Conservation (phyloP, 495 filamentous ascomycete genomes). For the Aspergillus nidulans region DNA sequence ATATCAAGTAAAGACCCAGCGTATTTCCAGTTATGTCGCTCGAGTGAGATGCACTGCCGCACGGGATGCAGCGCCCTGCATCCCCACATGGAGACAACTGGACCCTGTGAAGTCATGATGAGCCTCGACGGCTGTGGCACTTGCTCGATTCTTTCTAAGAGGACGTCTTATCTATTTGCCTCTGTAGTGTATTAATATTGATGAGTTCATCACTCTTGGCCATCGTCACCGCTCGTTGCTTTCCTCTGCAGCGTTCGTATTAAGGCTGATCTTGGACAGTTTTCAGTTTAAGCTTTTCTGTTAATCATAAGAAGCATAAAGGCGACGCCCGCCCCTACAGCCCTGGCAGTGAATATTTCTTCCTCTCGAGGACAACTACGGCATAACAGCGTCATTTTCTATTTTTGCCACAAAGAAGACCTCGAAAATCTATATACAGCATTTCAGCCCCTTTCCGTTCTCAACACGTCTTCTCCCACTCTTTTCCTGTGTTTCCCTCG, state of each 20-base stretch:
- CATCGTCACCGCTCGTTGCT: background rate
- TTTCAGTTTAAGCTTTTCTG: background rate
- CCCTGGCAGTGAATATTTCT: background rate
- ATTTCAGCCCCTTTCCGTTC: background rate
- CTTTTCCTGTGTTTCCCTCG: background rate
- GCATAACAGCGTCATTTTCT: background rate
- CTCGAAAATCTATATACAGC: background rate
- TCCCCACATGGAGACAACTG: background rate
- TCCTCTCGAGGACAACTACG: background rate
- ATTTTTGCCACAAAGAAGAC: background rate
- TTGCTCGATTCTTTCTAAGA: background rate
- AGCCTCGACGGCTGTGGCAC: background rate
- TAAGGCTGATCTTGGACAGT: background rate
- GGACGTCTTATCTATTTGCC: background rate
- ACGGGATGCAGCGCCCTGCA: background rate
- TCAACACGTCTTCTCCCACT: background rate
- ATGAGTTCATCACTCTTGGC: constrained; percentile 2
- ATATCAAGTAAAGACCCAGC: too few relatives aligned
- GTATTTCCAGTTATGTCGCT: too few relatives aligned
- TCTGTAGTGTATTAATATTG: too few relatives aligned
- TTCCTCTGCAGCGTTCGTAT: background rate
- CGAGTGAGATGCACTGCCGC: too few relatives aligned
- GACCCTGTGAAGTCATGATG: constrained; percentile 8
- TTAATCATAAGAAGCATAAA: background rate
- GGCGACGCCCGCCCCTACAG: background rate